Percentiles rank a stretch among this genome's conserved stretches.
Conservation (phyloP, 2,329 filamentous ascomycete species). For the Cytospora paraplurivora region DNA sequence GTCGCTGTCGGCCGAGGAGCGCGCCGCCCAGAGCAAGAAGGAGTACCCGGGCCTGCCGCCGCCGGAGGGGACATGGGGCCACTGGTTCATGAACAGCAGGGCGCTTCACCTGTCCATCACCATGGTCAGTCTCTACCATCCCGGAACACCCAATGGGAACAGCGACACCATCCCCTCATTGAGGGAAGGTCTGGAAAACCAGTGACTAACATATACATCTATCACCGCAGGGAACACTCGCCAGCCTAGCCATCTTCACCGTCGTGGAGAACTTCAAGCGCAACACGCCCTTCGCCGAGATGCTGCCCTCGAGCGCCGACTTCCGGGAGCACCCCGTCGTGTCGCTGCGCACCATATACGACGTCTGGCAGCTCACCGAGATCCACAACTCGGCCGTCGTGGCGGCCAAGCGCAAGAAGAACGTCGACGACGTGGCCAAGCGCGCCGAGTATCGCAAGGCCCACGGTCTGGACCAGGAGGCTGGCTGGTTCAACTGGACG, state of each 20-base stretch:
- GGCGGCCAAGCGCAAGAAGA: conserved; percentile 69
- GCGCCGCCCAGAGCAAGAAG: conserved; percentile 64
- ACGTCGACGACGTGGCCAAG: conserved; percentile 86
- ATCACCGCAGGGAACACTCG: conserved; percentile 61
- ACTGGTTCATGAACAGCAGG: conserved; percentile 81
- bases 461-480: conserved; percentile 73
- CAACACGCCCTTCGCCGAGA: conserved; percentile 76
- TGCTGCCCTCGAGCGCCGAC: conserved; percentile 72
- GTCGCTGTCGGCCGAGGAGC: conserved; percentile 65
- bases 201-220: conserved; percentile 4
- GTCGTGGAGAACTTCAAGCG: conserved; percentile 77
- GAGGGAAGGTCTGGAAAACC: neutral
- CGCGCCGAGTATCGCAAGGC: conserved; percentile 81
- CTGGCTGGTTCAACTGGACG: conserved; percentile 47
- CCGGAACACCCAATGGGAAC: neutral
- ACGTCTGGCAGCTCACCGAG: conserved; percentile 77
- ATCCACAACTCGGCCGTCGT: conserved; percentile 69
- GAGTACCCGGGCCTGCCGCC: conserved; percentile 91
- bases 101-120: conserved; percentile 80
- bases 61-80: conserved; percentile 75
- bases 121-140: conserved; percentile 55
- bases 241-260: conserved; percentile 69
- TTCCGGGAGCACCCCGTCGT: conserved; percentile 70
- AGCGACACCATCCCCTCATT: no score
- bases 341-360: conserved; percentile 64